Conservation (phyloP, 306 rosid genomes). For the peach (Prunus persica) region Prunus_persica_NCBIv2 NC_034012.1:2321001-2321500, state of each 20-base stretch:
- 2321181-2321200: too few relatives aligned
- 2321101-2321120: slow-evolving; percentile 58
- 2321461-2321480: too few relatives aligned
- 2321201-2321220: too few relatives aligned
- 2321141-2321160: slow-evolving; percentile 58
- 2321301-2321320: slow-evolving; percentile 40
- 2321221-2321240: background rate
- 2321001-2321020: slow-evolving; percentile 46
- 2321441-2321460: too few relatives aligned
- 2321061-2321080: slow-evolving; percentile 49
- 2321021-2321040: slow-evolving; percentile 51
- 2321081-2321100: slow-evolving; percentile 60
- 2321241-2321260: too few relatives aligned
- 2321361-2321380: slow-evolving; percentile 25
- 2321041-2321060: slow-evolving; percentile 49
- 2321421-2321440: too few relatives aligned
- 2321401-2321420: background rate
- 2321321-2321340: slow-evolving; percentile 29
- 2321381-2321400: background rate
- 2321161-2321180: slow-evolving; percentile 29
- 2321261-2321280: too few relatives aligned
- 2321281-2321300: too few relatives aligned
- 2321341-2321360: slow-evolving; percentile 50
- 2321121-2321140: slow-evolving; percentile 35
- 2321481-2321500: too few relatives aligned